A percentile compares a stretch with the other conserved stretches of the same genome.
Evolutionary conservation across 164 flowering plant genomes (phyloP).

Genomic region (Umbilicus rupestris): DNA sequence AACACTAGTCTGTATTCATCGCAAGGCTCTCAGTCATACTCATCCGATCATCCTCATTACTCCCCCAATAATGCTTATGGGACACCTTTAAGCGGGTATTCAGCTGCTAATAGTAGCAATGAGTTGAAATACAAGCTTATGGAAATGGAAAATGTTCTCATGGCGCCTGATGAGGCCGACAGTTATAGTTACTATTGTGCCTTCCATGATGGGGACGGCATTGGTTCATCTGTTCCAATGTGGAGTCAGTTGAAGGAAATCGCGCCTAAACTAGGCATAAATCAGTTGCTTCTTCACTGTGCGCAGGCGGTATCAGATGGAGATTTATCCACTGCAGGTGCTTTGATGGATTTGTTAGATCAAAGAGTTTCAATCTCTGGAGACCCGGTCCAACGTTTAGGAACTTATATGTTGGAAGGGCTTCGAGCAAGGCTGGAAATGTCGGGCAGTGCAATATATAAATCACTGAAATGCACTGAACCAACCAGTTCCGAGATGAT

Average conservation of each 20-base stretch:
- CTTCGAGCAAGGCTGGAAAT: conserved; percentile 8
- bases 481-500: conserved; percentile 9
- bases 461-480: conserved; percentile 10
- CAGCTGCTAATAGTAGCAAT: conserved; percentile 5
- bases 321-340: conserved; percentile 7
- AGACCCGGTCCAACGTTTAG: conserved; percentile 8
- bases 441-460: conserved; percentile 2
- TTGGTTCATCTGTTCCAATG: background rate
- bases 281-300: background rate
- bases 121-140: conserved; percentile 6
- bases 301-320: background rate
- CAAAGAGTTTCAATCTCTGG: conserved; percentile 6
- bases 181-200: background rate
- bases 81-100: conserved; percentile 5
- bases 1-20: background rate
- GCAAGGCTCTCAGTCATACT: conserved; percentile 2
- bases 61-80: background rate
- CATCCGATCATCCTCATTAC: background rate
- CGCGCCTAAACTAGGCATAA: background rate
- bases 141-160: conserved; percentile 1
- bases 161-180: conserved; percentile 7
- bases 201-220: background rate
- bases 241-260: background rate
- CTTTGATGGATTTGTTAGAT: conserved; percentile 3
- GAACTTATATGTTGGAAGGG: conserved; percentile 9